phyloP scores from a whole-genome alignment of 140 eudicot species.

The Anethum foeniculum region DNA sequence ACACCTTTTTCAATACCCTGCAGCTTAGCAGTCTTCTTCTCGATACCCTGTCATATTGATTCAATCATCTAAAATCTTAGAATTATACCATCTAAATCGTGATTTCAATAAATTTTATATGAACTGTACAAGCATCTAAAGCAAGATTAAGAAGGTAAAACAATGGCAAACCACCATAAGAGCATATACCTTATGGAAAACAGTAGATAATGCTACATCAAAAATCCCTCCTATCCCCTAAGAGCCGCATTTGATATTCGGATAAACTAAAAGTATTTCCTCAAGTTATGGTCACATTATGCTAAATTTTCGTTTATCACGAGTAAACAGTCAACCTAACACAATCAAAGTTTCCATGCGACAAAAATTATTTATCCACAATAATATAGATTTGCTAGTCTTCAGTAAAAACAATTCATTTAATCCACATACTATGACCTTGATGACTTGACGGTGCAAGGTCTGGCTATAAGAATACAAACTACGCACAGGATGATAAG shows the following conservation, averaged over 20 bases:
- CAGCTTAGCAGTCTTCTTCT: slow-evolving; percentile 85
- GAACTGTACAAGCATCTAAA: not conserved
- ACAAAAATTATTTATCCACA: not conserved
- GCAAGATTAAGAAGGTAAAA: not conserved
- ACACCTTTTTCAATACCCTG: slow-evolving; percentile 92
- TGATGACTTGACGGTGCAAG: not conserved
- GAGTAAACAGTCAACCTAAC: not conserved
- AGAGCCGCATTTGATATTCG: not conserved
- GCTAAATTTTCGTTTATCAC: not conserved
- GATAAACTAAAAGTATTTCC: not conserved
- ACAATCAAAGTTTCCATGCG: not conserved
- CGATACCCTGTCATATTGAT: slow-evolving; percentile 67
- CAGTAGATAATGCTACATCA: not conserved
- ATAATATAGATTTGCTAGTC: not conserved
- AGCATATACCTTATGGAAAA: not conserved
- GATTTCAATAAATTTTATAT: not conserved
- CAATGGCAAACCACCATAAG: not conserved
- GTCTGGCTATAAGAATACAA: not conserved
- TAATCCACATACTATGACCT: not conserved
- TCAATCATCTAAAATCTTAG: not conserved
- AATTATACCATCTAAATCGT: not conserved
- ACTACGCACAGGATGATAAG: not conserved
- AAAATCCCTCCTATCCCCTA: not conserved
- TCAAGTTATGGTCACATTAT: not conserved
- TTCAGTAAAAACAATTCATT: not conserved